Evolutionary conservation across 345 rosid genomes (phyloP).

Genomic region (Rhizophora mangle): DNA sequence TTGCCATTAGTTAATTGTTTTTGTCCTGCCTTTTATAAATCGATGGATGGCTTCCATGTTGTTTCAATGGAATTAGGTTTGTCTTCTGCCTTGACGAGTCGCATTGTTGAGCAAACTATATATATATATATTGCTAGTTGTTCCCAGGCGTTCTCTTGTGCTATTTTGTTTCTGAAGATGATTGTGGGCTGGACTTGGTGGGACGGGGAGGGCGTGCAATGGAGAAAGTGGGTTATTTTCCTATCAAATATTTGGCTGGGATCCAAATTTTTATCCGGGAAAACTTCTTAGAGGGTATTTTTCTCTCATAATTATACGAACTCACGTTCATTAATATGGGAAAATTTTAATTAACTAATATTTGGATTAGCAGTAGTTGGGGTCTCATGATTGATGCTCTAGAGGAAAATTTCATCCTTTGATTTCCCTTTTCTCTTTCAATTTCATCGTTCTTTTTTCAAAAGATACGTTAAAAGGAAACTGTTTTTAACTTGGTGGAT

Average conservation of each 20-base stretch:
- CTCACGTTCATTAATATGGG: not conserved
- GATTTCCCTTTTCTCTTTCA: not conserved
- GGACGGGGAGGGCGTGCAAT: too few species aligned
- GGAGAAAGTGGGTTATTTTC: not conserved
- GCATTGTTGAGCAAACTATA: not conserved
- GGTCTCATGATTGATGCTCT: not conserved
- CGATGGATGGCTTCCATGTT: not conserved
- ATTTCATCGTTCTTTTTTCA: too few species aligned
- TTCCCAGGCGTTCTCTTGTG: not conserved
- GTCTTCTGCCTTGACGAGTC: not conserved
- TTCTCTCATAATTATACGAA: not conserved
- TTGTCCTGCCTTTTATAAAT: too few species aligned
- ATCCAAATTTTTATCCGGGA: not conserved
- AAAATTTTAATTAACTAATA: conserved; percentile 1
- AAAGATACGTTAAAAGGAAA: not conserved
- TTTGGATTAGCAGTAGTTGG: not conserved
- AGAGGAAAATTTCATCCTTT: not conserved
- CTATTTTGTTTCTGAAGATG: not conserved
- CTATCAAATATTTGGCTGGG: not conserved
- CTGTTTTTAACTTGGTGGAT: not conserved
- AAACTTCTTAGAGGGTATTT: not conserved
- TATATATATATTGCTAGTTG: too few species aligned
- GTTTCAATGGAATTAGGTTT: not conserved
- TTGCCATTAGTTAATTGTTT: too few species aligned
- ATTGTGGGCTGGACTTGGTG: not conserved